A percentile compares a stretch with the other conserved stretches of the same genome.
Conservation (phyloP, 306 rosid species). For the Dalbergia cochinchinensis region DNA sequence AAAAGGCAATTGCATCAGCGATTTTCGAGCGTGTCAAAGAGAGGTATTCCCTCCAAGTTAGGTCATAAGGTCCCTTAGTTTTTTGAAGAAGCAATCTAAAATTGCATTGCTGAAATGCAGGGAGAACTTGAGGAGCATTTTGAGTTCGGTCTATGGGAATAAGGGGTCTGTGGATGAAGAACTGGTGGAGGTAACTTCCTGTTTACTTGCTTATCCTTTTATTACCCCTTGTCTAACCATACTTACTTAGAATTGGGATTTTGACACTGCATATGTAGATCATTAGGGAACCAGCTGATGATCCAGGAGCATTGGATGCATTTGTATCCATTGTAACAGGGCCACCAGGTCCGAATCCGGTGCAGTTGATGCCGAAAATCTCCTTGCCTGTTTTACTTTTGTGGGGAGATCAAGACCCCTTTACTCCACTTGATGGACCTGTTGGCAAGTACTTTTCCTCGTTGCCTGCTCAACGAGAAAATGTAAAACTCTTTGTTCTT, state of each 20-base stretch:
- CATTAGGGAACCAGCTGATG: slow-evolving; percentile 79
- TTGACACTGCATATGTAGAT: slow-evolving; percentile 59
- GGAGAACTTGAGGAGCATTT: slow-evolving; percentile 72
- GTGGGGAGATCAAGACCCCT: slow-evolving; percentile 94
- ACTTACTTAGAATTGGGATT: slow-evolving; percentile 23
- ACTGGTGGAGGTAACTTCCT: slow-evolving; percentile 71
- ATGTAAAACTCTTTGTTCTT: slow-evolving; percentile 67
- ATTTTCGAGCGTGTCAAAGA: slow-evolving; percentile 83
- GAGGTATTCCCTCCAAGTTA: slow-evolving; percentile 57
- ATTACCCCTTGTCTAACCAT: background rate
- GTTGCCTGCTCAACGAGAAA: slow-evolving; percentile 60
- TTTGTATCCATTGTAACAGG: slow-evolving; percentile 86
- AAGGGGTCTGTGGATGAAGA: slow-evolving; percentile 89
- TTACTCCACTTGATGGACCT: slow-evolving; percentile 97
- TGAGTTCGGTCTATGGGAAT: slow-evolving; percentile 78
- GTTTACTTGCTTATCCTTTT: slow-evolving; percentile 10
- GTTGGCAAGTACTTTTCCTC: slow-evolving; percentile 82
- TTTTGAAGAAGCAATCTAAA: slow-evolving; percentile 19
- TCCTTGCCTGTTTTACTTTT: slow-evolving; percentile 74
- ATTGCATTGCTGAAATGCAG: slow-evolving; percentile 56
- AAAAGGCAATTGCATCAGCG: slow-evolving; percentile 71
- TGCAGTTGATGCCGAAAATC: slow-evolving; percentile 73
- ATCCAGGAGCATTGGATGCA: slow-evolving; percentile 84
- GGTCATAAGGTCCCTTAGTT: background rate
- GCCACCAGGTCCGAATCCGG: slow-evolving; percentile 92